Base-by-base conservation (phyloP, 352 stramenopile species). In the Pythium dissimile region DNA sequence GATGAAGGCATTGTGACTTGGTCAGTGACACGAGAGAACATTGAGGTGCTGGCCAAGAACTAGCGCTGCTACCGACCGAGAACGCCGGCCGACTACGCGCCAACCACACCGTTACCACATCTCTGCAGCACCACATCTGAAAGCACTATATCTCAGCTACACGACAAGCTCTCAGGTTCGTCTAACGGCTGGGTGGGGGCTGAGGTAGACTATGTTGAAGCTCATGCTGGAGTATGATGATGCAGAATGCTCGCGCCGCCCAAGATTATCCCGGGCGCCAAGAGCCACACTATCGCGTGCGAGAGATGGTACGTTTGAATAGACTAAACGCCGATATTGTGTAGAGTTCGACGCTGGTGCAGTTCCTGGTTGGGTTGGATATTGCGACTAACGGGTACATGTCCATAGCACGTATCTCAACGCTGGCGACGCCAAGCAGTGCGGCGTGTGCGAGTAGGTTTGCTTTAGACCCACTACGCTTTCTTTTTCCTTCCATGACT, bases 391-490 rank as follows among this genome's bases (percentile, higher is more conserved):
- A 41, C 34, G 34, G 6, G 5, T 4, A 5, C 4, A 16, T 52
- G 5, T 1, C 34, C 11, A 20, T 50, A 91, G 83, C 54, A 90
- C 79, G 34, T 92, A 84, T 43, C 66, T 94, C 42, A 94, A 92
- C 42, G 58, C 65, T 2, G 54, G 70, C 11, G 72, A 84, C 30
- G 71, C 74, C 37, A 77, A 65, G 0, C 62, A 54, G 24, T 94
- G 84, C 52, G 80, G 64, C 42, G 86, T 94, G 74, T 94, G 84
- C 51, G 81, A 76, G 79, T 91, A 68, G 31, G 73, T 72, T 34
- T n/a, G n/a, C n/a, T n/a, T n/a, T n/a, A n/a, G n/a, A n/a, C n/a
- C n/a, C n/a, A n/a, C n/a, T n/a, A n/a, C n/a, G n/a, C n/a, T n/a
- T n/a, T n/a, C n/a, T n/a, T n/a, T n/a, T n/a, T n/a, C n/a, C n/a